These are phyloP conservation scores for Paraglomus brasilianum DNA, from an alignment of 192 early-diverging fungal genomes.

Conservation along the genomic window DNA sequence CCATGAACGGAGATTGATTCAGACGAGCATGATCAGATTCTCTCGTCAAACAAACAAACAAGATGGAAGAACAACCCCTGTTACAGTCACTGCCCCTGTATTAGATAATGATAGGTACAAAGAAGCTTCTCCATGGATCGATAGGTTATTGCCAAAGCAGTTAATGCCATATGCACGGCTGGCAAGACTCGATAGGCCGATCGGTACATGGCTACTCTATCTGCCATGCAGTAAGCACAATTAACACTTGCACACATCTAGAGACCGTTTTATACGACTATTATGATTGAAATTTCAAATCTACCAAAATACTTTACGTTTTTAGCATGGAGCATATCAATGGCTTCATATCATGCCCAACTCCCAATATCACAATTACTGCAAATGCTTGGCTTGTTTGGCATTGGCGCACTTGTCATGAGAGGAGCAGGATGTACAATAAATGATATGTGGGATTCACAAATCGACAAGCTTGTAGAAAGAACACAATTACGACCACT, in stretches of 20 bases:
- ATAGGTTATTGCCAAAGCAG: conserved; percentile 49
- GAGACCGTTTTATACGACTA: neutral
- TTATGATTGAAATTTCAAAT: neutral
- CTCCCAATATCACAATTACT: conserved; percentile 53
- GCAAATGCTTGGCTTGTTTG: conserved; percentile 77
- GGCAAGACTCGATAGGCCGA: conserved; percentile 84
- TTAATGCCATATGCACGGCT: conserved; percentile 74
- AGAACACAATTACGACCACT: conserved; percentile 81
- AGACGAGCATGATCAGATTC: no score
- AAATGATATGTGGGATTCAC: conserved; percentile 95
- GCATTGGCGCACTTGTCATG: conserved; percentile 85
- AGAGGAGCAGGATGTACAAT: conserved; percentile 95
- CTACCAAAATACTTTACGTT: conserved; percentile 8
- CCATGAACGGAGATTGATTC: no score
- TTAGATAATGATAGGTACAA: neutral
- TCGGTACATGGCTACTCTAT: conserved; percentile 88
- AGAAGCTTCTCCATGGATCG: conserved; percentile 40
- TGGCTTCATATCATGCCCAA: conserved; percentile 62
- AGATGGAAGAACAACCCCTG: no score
- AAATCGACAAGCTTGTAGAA: conserved; percentile 84
- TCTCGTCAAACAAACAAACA: no score
- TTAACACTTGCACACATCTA: neutral
- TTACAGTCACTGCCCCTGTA: no score
- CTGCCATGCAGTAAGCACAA: conserved; percentile 81
- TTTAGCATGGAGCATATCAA: conserved; percentile 71